Evolutionary conservation across 352 stramenopile species (phyloP), one percentile per base, ranked within the genome.

Genomic region (Globisporangium cederbergense): DNA sequence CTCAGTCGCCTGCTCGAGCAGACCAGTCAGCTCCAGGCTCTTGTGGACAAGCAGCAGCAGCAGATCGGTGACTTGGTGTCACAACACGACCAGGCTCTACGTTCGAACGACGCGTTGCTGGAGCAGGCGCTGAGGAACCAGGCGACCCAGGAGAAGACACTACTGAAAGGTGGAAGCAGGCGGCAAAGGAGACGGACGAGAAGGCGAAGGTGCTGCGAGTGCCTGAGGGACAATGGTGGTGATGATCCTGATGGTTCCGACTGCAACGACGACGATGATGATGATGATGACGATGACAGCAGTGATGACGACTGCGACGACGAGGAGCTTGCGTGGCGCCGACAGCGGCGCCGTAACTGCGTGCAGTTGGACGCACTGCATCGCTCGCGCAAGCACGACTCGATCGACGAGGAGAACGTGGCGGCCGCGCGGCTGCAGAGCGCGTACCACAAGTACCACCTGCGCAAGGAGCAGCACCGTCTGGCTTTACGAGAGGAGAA

Each of bases 391-490:
- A 82, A 71, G 62, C 67, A 67, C 11, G 71, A 76, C 34, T 87
- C 73, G 5, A 49, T 78, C 5, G 72, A 74, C 8, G 77, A 87
- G 45, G 74, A 88, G 6, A 76, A 88, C 64, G 20, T 78, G 10
- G 83, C 78, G 20, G 79, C 83, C 0, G 74, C 67, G 20, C 69
- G 72, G 5, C 58, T 91, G 30, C 83, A 91, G 32, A 74, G 60
- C 3, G 81, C 77, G 22, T 89, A 79, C 42, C 67, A 84, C 46
- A 89, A 81, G 68, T 92, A 85, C 53, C 65, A 83, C 49, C 54
- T 78, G 11, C 76, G 79, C 1, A 80, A 88, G 46, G 77, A 87
- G 49, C 77, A 86, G 54, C 73, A 78, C 28, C 74, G 78, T 1
- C 25, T 77, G 22, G 71, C 75, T 0, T 53, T 80, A 43, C 68